Base-by-base conservation (phyloP, 345 rosid genomes). In the Lepidium africanum region DNA sequence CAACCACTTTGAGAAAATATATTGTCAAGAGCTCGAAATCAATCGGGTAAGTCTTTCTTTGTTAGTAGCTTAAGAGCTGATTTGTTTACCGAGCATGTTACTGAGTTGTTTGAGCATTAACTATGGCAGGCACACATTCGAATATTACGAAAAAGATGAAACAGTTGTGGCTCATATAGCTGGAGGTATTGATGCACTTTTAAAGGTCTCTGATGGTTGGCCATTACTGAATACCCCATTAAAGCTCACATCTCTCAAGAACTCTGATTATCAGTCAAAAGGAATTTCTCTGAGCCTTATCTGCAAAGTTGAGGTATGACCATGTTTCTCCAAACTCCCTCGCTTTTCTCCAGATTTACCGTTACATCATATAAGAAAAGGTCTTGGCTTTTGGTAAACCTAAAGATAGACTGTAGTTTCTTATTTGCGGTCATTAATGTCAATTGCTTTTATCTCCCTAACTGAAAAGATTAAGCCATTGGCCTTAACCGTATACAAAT, bases 131-230 rank as follows among this genome's bases (percentile, higher is more conserved):
- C 82, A 87, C 76, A 81, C 84, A 0, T 76, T 81, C 19, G 91
- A 90, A 81, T 92, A 86, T 74, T 53, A 79, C 47, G 92, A 86
- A 50, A 79, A 71, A 77, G 90, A 89, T 71, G 92, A 83, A 74
- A 85, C 74, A 38, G 45, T 89, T 46, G 65, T 78, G 45, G 94
- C 82, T 77, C 94, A 84, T 74, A 72, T 84, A 74, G 75, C 72
- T 48, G 83, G 86, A 49, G 84, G 82, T 66, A 63, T 89, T 63
- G 85, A 89, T 78, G 91, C 85, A 13, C 68, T 81, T 72, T 52
- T 89, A 65, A 82, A 84, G 72, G 75, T 81, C 7, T 64, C 85
- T 68, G 86, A 80, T 35, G 94, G 87, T 73, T 91, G 97, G 96
- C 97, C 97, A 14, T 41, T 58, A 40, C 55, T 73, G 71, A 66